phyloP scores from a whole-genome alignment of 78 protist species.

The Dictyostelium capitatum region DNA sequence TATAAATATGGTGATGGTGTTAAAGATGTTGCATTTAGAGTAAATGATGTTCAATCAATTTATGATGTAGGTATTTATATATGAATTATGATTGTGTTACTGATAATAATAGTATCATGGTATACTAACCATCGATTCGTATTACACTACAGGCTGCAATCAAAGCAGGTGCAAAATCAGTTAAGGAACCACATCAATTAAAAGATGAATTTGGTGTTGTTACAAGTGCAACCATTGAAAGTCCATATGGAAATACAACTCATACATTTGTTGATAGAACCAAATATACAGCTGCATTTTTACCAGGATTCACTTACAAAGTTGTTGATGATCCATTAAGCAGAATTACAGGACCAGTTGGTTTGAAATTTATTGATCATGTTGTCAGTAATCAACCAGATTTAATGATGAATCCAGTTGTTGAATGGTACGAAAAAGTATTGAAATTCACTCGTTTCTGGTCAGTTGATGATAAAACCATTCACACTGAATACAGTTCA shows the following conservation, averaged over 20 bases:
- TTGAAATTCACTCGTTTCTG: conserved; percentile 94
- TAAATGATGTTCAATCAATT: conserved; percentile 78
- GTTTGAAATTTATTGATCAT: conserved; percentile 86
- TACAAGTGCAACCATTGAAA: conserved; percentile 84
- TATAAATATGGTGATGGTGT: conserved; percentile 94
- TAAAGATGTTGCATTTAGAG: conserved; percentile 91
- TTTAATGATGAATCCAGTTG: conserved; percentile 86
- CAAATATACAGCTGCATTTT: conserved; percentile 86
- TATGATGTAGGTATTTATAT: neutral
- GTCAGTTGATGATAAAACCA: conserved; percentile 94
- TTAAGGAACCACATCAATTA: conserved; percentile 86
- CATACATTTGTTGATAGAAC: conserved; percentile 92
- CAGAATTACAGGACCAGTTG: conserved; percentile 45
- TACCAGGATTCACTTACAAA: conserved; percentile 86
- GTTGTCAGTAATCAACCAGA: conserved; percentile 92
- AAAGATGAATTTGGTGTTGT: conserved; percentile 92
- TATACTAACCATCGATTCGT: no score
- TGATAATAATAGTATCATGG: no score
- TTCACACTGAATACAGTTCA: conserved; percentile 94
- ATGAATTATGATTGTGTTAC: no score
- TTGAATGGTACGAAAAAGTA: conserved; percentile 89
- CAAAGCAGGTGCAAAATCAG: conserved; percentile 87
- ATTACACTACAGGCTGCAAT: conserved; percentile 81
- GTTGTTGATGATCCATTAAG: conserved; percentile 69
- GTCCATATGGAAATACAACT: conserved; percentile 91